Conservation (phyloP, 2,329 filamentous ascomycete genomes). For the Aspergillus glaucus region DNA sequence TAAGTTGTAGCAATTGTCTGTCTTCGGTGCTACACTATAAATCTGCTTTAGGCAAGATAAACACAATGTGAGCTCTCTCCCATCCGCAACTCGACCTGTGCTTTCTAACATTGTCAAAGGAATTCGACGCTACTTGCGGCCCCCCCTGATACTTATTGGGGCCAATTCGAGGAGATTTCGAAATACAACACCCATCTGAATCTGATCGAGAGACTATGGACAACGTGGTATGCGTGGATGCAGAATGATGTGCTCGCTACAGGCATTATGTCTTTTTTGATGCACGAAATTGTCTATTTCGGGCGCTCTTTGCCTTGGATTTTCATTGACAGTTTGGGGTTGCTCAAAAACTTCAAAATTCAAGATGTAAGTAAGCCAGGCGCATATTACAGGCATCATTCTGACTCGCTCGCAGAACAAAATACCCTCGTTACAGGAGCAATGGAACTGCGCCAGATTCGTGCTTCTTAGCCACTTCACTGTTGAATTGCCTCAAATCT, state of each 20-base stretch:
- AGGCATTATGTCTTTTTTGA: constrained; percentile 91
- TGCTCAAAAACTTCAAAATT: constrained; percentile 90
- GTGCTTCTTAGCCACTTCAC: constrained; percentile 95
- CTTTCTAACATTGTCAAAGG: constrained; percentile 21
- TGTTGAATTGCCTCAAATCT: constrained; percentile 96
- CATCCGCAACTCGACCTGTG: not conserved
- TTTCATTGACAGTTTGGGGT: constrained; percentile 80
- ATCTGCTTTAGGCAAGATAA: not conserved
- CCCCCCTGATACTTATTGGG: constrained; percentile 56
- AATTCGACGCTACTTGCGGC: constrained; percentile 42
- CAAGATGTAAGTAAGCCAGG: constrained; percentile 60
- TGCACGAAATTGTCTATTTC: constrained; percentile 95
- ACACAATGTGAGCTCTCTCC: constrained; percentile 15
- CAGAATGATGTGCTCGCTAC: constrained; percentile 95
- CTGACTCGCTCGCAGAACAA: constrained; percentile 52
- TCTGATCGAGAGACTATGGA: constrained; percentile 82
- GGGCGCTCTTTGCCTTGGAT: constrained; percentile 87
- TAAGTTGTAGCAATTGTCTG: not conserved
- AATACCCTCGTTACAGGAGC: constrained; percentile 85
- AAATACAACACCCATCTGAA: constrained; percentile 80
- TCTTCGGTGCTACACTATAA: not conserved
- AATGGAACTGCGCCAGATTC: constrained; percentile 88
- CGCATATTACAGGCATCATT: not conserved
- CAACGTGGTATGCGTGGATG: constrained; percentile 96
- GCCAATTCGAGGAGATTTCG: constrained; percentile 58